A percentile compares a stretch with the other conserved stretches of the same genome.
phyloP scores from a whole-genome alignment of 2,329 filamentous ascomycete species.

The Xylaria sp. region DNA sequence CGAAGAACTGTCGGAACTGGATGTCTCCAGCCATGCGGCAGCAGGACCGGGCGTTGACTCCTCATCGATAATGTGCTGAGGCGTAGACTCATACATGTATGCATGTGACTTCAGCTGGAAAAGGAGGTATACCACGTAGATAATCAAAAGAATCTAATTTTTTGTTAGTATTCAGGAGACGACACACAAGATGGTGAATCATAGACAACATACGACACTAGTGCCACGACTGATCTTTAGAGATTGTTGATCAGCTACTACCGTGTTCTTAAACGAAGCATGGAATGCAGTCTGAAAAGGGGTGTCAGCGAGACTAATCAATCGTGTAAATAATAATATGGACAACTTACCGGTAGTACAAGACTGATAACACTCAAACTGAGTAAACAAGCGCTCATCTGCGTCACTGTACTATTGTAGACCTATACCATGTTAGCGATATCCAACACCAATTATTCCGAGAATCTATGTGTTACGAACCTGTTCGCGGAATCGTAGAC shows the following conservation, averaged over 20 bases:
- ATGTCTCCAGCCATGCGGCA: constrained; percentile 73
- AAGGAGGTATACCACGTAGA: constrained; percentile 77
- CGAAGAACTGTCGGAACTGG: constrained; percentile 52
- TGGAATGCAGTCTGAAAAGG: constrained; percentile 74
- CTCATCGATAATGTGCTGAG: constrained; percentile 87
- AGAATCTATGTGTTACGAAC: constrained; percentile 35
- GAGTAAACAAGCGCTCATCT: constrained; percentile 91
- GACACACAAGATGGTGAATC: neutral
- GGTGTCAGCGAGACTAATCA: too few species aligned
- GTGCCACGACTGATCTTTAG: constrained; percentile 85
- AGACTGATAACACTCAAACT: constrained; percentile 88
- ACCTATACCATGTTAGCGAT: constrained; percentile 45
- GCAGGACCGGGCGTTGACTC: constrained; percentile 82
- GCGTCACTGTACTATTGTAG: constrained; percentile 91
- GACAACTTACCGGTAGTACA: constrained; percentile 62
- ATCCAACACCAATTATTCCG: neutral
- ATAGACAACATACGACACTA: constrained; percentile 60
- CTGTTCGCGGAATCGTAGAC: constrained; percentile 82
- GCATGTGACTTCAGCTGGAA: constrained; percentile 91
- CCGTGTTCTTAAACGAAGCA: constrained; percentile 66
- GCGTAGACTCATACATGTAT: constrained; percentile 88
- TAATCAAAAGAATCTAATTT: constrained; percentile 63
- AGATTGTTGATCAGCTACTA: constrained; percentile 61
- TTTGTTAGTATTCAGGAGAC: constrained; percentile 21
- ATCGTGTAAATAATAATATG: neutral